These are phyloP conservation scores for Candida nanaspora DNA, from an alignment of 805 yeast species.

Conservation along the genomic window DNA sequence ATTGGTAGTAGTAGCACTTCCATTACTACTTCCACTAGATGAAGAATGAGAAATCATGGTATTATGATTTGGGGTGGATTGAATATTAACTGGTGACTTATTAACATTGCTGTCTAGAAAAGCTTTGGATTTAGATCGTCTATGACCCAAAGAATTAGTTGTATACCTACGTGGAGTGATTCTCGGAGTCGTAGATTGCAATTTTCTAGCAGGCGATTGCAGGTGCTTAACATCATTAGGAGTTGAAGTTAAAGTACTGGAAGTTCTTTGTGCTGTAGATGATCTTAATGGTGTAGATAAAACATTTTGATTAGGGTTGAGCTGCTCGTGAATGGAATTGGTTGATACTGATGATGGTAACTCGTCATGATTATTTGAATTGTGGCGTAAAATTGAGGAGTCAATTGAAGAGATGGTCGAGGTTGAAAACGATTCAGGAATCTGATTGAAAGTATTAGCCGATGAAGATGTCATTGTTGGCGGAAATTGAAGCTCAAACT, in stretches of 20 bases:
- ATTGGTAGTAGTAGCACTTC: constrained; percentile 16
- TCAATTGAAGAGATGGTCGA: constrained; percentile 26
- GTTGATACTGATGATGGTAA: constrained; percentile 12
- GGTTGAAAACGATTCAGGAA: constrained; percentile 24
- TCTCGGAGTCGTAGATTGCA: neutral
- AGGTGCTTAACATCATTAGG: constrained; percentile 8
- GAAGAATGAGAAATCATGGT: neutral
- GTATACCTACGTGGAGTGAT: constrained; percentile 16
- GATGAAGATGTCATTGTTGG: constrained; percentile 1
- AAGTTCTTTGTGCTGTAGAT: neutral
- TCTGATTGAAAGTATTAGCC: neutral
- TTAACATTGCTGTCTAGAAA: constrained; percentile 1
- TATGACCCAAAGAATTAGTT: constrained; percentile 8
- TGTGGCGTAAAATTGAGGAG: constrained; percentile 9
- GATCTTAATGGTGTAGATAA: neutral
- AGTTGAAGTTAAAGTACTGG: constrained; percentile 7
- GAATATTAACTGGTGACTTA: neutral
- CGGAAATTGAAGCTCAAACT: constrained; percentile 22
- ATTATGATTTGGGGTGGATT: constrained; percentile 4
- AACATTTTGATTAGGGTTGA: neutral
- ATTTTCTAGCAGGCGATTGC: neutral
- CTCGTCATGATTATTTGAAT: constrained; percentile 2
- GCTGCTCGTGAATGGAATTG: constrained; percentile 6
- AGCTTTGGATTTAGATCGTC: constrained; percentile 15
- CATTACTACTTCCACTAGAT: neutral